phyloP scores from a whole-genome alignment of 768 basidiomycete genomes.

The Leccinum incarnatum region DNA sequence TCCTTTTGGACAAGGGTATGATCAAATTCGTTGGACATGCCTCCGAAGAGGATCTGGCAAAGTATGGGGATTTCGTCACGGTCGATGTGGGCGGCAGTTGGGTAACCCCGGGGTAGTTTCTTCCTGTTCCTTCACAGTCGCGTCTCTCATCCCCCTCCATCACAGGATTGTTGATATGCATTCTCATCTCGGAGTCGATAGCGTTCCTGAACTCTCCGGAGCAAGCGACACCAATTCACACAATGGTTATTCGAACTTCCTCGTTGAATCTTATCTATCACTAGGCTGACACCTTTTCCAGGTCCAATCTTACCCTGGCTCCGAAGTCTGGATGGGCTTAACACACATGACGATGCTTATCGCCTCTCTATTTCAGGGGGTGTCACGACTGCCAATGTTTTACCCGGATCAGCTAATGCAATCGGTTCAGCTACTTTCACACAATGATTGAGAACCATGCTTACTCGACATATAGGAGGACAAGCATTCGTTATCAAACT shows the following conservation, averaged over 20 bases:
- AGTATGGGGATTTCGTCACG: slow-evolving; percentile 44
- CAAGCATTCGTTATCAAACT: slow-evolving; percentile 88
- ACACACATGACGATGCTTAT: slow-evolving; percentile 80
- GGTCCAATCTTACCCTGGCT: slow-evolving; percentile 74
- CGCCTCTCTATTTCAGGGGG: slow-evolving; percentile 80
- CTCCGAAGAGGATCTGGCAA: slow-evolving; percentile 33
- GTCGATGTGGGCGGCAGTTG: slow-evolving; percentile 63
- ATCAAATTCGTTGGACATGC: slow-evolving; percentile 41
- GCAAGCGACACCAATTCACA: slow-evolving; percentile 60
- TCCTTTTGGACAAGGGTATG: slow-evolving; percentile 41
- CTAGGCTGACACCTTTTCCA: slow-evolving; percentile 4
- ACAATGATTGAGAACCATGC: slow-evolving; percentile 1
- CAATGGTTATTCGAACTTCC: slow-evolving; percentile 36
- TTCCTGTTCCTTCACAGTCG: slow-evolving; percentile 20
- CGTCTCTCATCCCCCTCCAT: slow-evolving; percentile 33
- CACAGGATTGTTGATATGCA: slow-evolving; percentile 61
- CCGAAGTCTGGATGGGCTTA: slow-evolving; percentile 78
- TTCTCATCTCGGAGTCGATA: slow-evolving; percentile 76
- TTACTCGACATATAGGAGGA: slow-evolving; percentile 52
- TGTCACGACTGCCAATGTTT: slow-evolving; percentile 78
- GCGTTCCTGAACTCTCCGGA: slow-evolving; percentile 52
- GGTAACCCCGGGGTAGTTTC: slow-evolving; percentile 64
- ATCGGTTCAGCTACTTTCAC: slow-evolving; percentile 51
- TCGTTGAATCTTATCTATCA: neutral
- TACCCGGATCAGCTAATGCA: slow-evolving; percentile 75